Base-by-base conservation (phyloP, 352 stramenopile genomes). In the Pythium dissimile region DNA sequence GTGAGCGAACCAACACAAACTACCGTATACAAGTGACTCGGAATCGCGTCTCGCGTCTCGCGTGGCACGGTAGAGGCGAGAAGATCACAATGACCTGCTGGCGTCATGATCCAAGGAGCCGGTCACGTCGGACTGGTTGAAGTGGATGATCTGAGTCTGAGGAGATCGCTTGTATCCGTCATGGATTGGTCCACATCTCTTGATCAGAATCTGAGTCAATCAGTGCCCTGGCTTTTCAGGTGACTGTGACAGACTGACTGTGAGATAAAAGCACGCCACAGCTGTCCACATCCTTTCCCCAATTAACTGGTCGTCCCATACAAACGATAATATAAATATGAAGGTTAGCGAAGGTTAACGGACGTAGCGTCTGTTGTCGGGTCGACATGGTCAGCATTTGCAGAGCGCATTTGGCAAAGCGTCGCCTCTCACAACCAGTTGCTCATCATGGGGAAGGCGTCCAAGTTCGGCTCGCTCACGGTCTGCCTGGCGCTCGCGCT, bases 371-470 rank as follows among this genome's bases (percentile, higher is more conserved):
- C 21, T 3, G 27, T 41, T 48, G 24, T 42, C 20, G 37, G 49
- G 21, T 35, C 38, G 16, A 21, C 28, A 6, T 16, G 24, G 18
- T 28, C 28, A n/a, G 30, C 20, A 46, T 20, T 37, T 15, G 23
- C 21, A 7, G 11, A 52, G 28, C 42, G 30, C 31, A 61, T 10
- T 47, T 54, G 10, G 24, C 12, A 47, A 48, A 20, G 28, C 4
- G 5, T 49, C 23, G 5, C n/a, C n/a, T n/a, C n/a, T n/a, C n/a
- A n/a, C n/a, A n/a, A n/a, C n/a, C n/a, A n/a, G n/a, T n/a, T n/a
- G n/a, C n/a, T n/a, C 18, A 64, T 2, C 2, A 89, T 90, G 80
- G 74, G 77, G 43, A 87, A 81, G 56, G 65, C 59, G 30, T 51
- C 60, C 48, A 80, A 73, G 44, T 57, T 77, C 15, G 64, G 64